Evolutionary conservation across 106 monocot species (phyloP), one percentile per base, ranked within the genome.

Genomic region (Acorus gramineus): DNA sequence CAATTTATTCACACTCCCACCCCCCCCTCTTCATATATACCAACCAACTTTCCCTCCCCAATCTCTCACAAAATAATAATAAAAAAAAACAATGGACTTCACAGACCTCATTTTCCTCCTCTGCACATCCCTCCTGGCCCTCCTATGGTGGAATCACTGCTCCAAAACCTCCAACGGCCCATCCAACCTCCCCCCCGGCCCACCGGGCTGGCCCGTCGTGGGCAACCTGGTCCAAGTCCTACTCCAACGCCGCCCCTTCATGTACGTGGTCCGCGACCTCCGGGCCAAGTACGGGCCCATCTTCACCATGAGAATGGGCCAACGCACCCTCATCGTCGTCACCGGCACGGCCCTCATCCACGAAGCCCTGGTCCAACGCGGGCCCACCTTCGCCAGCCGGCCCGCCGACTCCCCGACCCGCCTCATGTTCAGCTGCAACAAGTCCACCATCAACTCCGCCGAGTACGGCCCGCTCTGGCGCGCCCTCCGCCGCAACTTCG

Each of bases 391-490:
- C 71, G 88, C 88, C 62, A 78, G 70, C 78, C 84, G 93, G n/a
- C 93, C 93, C 2, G 67, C 77, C 4, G 93, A 93, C 73, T 88
- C 88, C 65, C 93, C 93, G n/a, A 93, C 76, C 43, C 67, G 87
- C 50, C 82, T 87, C 67, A 64, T 93, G 46, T 93, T 93, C 80
- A 85, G 85, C 69, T 66, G 65, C 63, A 82, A 78, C 59, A 88
- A 93, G 73, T 80, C 82, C 71, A 75, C 85, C 63, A 61, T 93
- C 80, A 93, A 93, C 80, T 93, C 93, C 14, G 87, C 93, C 49
- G 66, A 47, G 47, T 93, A 93, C 73, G 93, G 93, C 51, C 93
- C 85, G 1, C 78, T 88, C 47, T 93, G 93, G 93, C 93, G 93
- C 49, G 14, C 82, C 47, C 77, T 93, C 43, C 77, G 93, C 42